phyloP scores from a whole-genome alignment of 768 basidiomycete species.

The Suillus bovinus region DNA sequence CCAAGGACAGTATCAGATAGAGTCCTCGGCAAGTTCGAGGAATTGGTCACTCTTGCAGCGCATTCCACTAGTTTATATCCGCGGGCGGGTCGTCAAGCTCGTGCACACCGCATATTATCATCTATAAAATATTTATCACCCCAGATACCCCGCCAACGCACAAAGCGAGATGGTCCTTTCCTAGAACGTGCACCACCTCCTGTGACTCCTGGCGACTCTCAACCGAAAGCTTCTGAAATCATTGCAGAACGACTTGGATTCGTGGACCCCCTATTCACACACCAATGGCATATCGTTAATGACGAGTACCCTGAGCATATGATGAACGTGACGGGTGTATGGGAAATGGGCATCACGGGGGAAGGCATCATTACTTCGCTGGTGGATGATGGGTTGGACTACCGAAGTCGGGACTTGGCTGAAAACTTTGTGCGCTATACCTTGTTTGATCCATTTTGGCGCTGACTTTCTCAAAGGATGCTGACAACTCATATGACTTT shows the following conservation, averaged over 20 bases:
- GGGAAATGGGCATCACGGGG: slow-evolving; percentile 91
- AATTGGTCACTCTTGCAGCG: slow-evolving; percentile 34
- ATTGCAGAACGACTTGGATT: slow-evolving; percentile 67
- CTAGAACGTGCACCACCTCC: slow-evolving; percentile 57
- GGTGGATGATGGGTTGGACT: slow-evolving; percentile 95
- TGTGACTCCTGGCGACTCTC: slow-evolving; percentile 36
- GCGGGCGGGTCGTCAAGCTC: slow-evolving; percentile 29
- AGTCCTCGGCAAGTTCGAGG: slow-evolving; percentile 51
- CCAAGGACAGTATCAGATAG: slow-evolving; percentile 41
- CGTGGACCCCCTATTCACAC: slow-evolving; percentile 75
- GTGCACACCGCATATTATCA: slow-evolving; percentile 48
- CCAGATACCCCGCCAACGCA: slow-evolving; percentile 66
- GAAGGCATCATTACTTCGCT: slow-evolving; percentile 84
- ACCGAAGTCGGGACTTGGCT: slow-evolving; percentile 81
- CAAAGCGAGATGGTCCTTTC: slow-evolving; percentile 48
- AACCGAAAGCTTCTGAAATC: slow-evolving; percentile 36
- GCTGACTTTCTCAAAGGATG: slow-evolving; percentile 53
- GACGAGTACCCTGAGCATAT: slow-evolving; percentile 74
- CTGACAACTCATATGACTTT: slow-evolving; percentile 90
- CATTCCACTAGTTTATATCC: not conserved
- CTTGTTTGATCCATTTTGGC: not conserved
- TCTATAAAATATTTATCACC: slow-evolving; percentile 61
- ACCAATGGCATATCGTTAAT: slow-evolving; percentile 97
- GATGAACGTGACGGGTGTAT: slow-evolving; percentile 93
- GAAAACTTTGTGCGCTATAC: slow-evolving; percentile 75